These are phyloP conservation scores for Lipomyces sp. DNA, from an alignment of 805 yeast genomes.

Conservation along the genomic window DNA sequence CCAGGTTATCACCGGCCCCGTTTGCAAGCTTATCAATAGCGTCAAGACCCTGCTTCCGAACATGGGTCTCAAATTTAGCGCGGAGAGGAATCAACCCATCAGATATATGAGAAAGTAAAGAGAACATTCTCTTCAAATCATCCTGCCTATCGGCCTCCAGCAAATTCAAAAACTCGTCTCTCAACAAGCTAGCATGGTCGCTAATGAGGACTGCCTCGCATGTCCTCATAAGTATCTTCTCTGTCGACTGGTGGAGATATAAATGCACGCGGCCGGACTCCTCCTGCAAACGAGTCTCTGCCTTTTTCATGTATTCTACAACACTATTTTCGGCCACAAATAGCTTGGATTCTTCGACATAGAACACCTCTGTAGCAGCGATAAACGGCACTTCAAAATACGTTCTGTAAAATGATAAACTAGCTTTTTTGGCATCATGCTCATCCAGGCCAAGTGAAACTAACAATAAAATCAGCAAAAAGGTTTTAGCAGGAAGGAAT, in stretches of 20 bases:
- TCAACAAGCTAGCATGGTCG: slow-evolving; percentile 71
- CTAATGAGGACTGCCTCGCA: slow-evolving; percentile 74
- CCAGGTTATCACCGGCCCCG: slow-evolving; percentile 42
- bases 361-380: slow-evolving; percentile 54
- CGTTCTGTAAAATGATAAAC: slow-evolving; percentile 74
- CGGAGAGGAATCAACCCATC: slow-evolving; percentile 76
- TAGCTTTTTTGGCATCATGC: slow-evolving; percentile 82
- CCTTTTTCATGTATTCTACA: slow-evolving; percentile 85
- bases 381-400: slow-evolving; percentile 77
- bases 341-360: slow-evolving; percentile 61
- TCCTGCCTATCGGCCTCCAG: slow-evolving; percentile 67
- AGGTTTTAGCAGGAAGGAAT: no score
- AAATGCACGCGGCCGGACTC: slow-evolving; percentile 75
- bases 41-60: slow-evolving; percentile 59
- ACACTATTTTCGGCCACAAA: slow-evolving; percentile 74
- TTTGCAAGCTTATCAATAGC: slow-evolving; percentile 57
- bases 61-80: slow-evolving; percentile 65
- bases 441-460: slow-evolving; percentile 88
- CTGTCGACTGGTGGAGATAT: slow-evolving; percentile 82
- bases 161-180: slow-evolving; percentile 70
- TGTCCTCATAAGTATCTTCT: slow-evolving; percentile 68
- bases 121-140: slow-evolving; percentile 76
- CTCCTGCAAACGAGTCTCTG: slow-evolving; percentile 75
- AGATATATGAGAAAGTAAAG: slow-evolving; percentile 72
- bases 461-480: background rate